Evolutionary conservation across 371 early-diverging fungal genomes (phyloP), one percentile per base, ranked within the genome.

Genomic region (Mucor indicus): DNA sequence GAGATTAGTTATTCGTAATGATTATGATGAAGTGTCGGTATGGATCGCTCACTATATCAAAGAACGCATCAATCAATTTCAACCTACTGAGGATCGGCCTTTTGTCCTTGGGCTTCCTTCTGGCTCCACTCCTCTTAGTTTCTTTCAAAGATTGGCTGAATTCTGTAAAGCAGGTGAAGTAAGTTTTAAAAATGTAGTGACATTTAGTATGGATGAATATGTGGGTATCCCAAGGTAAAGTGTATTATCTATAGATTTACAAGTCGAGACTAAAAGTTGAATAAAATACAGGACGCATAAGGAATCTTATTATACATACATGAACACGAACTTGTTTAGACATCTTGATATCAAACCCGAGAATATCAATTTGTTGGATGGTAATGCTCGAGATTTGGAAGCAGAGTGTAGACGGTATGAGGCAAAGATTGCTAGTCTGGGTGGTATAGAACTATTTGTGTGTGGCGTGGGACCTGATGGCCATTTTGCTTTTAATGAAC

Each of bases 401-500:
- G 69, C 64, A 32, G 83, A 83, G 48, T 83, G 83, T 50, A 59
- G 58, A 30, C 60, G 67, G 24, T 83, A 75, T 53, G 83, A 83
- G 50, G 74, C 70, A 35, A 69, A 72, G 52, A 83, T 83, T 45
- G 61, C 58, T 3, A 60, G 58, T 11, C 67, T 70, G 19, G 83
- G 83, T 40, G 83, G 83, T 13, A 83, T 83, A 31, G 83, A 79
- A 57, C 53, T 78, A 27, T 79, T 73, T 53, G 55, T 79, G 27
- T 77, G 79, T 30, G 60, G 60, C 48, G 51, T 38, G 24, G 41
- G 53, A 12, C 44, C 44, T 29, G 43, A 50, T 42, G 86, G 86
- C 20, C 86, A 85, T 48, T 83, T 85, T 60, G 86, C 86, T 20
- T 85, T 85, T 53, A 85, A 85, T 52, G 86, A 85, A 46, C 86